Conservation (phyloP, 2,329 filamentous ascomycete genomes). For the Aspergillus puulaauensis region DNA sequence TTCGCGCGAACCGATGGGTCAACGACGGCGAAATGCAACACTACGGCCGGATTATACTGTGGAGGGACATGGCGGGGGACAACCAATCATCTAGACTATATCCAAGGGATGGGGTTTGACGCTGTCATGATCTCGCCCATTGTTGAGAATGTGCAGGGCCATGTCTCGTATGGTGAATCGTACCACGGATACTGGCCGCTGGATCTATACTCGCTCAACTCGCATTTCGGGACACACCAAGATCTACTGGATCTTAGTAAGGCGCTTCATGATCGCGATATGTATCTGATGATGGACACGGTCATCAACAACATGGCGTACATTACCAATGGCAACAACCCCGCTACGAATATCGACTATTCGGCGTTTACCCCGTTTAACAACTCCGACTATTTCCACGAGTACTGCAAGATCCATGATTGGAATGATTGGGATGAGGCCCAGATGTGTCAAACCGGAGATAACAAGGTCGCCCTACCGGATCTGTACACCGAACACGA, state of each 20-base stretch:
- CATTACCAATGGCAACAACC: constrained; percentile 28
- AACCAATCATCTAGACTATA: constrained; percentile 51
- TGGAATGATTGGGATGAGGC: constrained; percentile 36
- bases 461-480: constrained; percentile 46
- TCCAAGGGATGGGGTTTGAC: constrained; percentile 51
- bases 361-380: constrained; percentile 27
- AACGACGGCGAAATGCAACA: constrained; percentile 32
- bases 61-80: constrained; percentile 54
- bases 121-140: constrained; percentile 48
- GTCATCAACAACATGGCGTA: constrained; percentile 52
- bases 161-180: constrained; percentile 43
- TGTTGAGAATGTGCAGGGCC: constrained; percentile 38
- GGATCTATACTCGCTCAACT: constrained; percentile 50
- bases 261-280: constrained; percentile 47
- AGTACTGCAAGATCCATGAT: constrained; percentile 31
- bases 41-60: constrained; percentile 42
- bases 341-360: constrained; percentile 25
- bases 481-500: constrained; percentile 48
- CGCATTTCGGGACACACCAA: constrained; percentile 48
- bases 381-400: constrained; percentile 24
- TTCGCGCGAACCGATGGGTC: constrained; percentile 45
- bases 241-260: constrained; percentile 48
- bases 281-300: constrained; percentile 55
- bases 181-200: constrained; percentile 55
- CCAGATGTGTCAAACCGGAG: constrained; percentile 53